phyloP scores from a whole-genome alignment of 2,329 filamentous ascomycete species.

The Fusarium sp. region DNA sequence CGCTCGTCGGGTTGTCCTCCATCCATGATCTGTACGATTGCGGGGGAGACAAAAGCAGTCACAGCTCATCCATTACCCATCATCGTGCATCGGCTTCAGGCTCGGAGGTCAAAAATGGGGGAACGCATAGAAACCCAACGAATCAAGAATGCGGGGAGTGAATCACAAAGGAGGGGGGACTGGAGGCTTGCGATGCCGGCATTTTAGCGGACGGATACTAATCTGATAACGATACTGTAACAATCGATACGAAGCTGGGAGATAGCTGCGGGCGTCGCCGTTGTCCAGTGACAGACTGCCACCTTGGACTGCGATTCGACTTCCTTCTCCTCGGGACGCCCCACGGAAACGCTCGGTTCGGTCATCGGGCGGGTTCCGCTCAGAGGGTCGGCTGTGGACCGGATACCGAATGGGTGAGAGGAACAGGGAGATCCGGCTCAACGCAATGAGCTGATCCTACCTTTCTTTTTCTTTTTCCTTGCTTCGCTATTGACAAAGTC shows the following conservation, averaged over 20 bases:
- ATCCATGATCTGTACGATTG: conserved; percentile 11
- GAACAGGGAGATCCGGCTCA: conserved; percentile 7
- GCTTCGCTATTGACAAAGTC: conserved; percentile 1
- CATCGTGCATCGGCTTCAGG: conserved; percentile 19
- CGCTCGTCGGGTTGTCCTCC: neutral
- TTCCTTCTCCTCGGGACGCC: conserved; percentile 37
- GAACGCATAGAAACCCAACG: conserved; percentile 2
- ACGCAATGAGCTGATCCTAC: conserved; percentile 7
- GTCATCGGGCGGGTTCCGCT: conserved; percentile 40
- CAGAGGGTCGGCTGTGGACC: conserved; percentile 11
- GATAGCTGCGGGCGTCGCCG: conserved; percentile 24
- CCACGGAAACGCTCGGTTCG: conserved; percentile 49
- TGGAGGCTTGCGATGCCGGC: conserved; percentile 2
- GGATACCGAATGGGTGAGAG: conserved; percentile 13
- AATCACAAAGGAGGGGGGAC: conserved; percentile 7
- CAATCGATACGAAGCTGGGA: neutral
- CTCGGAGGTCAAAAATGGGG: conserved; percentile 10
- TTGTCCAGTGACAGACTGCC: conserved; percentile 8
- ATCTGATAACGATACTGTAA: conserved; percentile 10
- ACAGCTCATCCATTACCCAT: conserved; percentile 11
- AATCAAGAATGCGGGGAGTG: conserved; percentile 32
- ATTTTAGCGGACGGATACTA: neutral
- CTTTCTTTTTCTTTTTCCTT: neutral
- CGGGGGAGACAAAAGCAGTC: conserved; percentile 8
- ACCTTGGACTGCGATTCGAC: conserved; percentile 2